These are phyloP conservation scores for Pharus latifolius DNA, from an alignment of 176 grass and related monocot genomes.

Conservation along the genomic window DNA sequence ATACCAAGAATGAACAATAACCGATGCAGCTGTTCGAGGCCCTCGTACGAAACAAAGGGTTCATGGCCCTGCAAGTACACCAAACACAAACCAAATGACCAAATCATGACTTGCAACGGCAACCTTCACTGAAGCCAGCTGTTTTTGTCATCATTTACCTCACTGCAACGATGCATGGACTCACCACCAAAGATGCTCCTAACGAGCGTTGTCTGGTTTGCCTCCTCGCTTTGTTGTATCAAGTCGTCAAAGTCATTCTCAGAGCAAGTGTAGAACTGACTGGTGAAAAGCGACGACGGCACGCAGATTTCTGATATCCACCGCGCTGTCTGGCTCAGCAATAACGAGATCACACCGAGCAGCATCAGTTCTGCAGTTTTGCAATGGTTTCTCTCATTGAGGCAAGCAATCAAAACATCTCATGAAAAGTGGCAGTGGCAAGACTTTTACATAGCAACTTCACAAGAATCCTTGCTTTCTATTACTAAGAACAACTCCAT, in stretches of 20 bases:
- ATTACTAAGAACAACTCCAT: too few species aligned
- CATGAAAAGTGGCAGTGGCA: background rate
- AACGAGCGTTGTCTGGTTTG: constrained; percentile 31
- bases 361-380: constrained; percentile 75
- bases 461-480: background rate
- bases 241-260: constrained; percentile 43
- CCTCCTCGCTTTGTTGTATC: background rate
- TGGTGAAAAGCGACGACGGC: constrained; percentile 57
- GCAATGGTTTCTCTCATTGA: constrained; percentile 6
- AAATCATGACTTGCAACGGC: background rate
- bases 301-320: constrained; percentile 92
- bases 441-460: background rate
- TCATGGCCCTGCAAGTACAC: constrained; percentile 64
- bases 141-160: constrained; percentile 30
- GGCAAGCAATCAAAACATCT: constrained; percentile 12
- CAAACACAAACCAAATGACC: background rate
- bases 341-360: constrained; percentile 80
- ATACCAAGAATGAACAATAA: constrained; percentile 93
- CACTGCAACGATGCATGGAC: constrained; percentile 27
- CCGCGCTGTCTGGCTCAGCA: constrained; percentile 82
- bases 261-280: constrained; percentile 68
- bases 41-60: constrained; percentile 85
- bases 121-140: background rate
- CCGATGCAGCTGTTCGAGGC: constrained; percentile 80
- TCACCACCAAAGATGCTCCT: constrained; percentile 18